Evolutionary conservation across 2,329 filamentous ascomycete species (phyloP), one percentile per base, ranked within the genome.

Genomic region (Coniochaeta pulveracea): DNA sequence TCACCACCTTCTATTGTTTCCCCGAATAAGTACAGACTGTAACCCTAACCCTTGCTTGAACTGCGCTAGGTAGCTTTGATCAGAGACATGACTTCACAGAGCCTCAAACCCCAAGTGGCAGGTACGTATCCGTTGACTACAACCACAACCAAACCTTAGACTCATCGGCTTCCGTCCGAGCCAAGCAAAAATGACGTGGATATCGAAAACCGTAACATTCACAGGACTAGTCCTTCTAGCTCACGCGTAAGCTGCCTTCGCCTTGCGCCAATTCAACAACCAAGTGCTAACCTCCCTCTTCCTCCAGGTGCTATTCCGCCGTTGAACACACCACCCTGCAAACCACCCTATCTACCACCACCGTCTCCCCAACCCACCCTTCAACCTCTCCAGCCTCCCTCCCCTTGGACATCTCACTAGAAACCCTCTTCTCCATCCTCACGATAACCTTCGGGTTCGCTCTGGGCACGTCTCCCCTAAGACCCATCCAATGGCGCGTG

Each of bases 371-470:
- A 4, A 49, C 60, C 17, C 54, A 66, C 4, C 57, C 63, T 19
- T 48, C 58, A 14, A 49, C 60, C 10, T 47, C 60, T 3, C 44
- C 55, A 33, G 49, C 57, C 37, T 62, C 69, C 11, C 69, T 96
- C 2, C 89, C 91, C 0, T 60, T 83, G 40, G 91, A 98, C 50
- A 93, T 98, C 47, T 75, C 77, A 23, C 69, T 93, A 45, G 91
- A 98, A 59, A 86, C 88, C 1, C 64, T 96, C 11, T 55, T 82
- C 26, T 83, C 86, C 2, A 79, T 91, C 5, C 56, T 93, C 16
- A 52, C 88, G n/a, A 69, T 93, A n/a, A 83, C 80, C 35, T 54
- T 85, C 1, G 91, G 89, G 26, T 74, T 96, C 18, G 85, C 95
- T 1, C 57, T 85, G 1, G 77, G 78, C 22, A 80, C 84, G 4